Percentiles rank a stretch among this genome's conserved stretches.
Conservation (phyloP, 768 basidiomycete species). For the Termitomyces sp. region DNA sequence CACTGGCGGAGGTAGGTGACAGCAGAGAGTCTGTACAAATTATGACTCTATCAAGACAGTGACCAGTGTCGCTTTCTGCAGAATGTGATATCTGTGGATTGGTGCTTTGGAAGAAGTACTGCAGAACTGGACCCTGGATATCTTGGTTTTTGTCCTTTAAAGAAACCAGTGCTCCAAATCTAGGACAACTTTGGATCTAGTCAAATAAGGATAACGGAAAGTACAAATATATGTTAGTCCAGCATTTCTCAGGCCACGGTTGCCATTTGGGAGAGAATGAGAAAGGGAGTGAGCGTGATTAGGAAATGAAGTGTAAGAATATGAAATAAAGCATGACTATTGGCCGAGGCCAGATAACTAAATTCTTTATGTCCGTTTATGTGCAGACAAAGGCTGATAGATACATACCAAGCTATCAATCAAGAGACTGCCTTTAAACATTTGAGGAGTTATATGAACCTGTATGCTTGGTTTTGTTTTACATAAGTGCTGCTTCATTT, state of each 20-base stretch:
- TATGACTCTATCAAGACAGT: not conserved
- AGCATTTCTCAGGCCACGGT: no score
- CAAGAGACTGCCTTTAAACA: no score
- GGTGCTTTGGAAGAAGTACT: not conserved
- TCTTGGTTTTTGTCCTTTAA: not conserved
- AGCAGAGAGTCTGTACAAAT: not conserved
- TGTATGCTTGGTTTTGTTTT: no score
- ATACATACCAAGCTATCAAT: no score
- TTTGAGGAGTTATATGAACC: no score
- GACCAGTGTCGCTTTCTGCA: not conserved
- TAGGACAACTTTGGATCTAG: not conserved
- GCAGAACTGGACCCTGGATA: not conserved
- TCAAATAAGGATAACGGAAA: not conserved
- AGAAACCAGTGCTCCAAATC: not conserved
- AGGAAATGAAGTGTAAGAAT: not conserved
- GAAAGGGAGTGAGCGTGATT: not conserved
- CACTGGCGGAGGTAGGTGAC: not conserved
- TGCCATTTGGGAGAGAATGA: no score
- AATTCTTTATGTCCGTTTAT: no score
- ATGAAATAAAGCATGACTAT: not conserved
- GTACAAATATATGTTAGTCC: not conserved
- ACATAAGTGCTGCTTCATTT: no score
- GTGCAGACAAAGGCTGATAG: no score
- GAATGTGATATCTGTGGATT: not conserved
- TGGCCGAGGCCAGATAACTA: not conserved